Base-by-base conservation (phyloP, 805 yeast species). In the Pichia manshurica region DNA sequence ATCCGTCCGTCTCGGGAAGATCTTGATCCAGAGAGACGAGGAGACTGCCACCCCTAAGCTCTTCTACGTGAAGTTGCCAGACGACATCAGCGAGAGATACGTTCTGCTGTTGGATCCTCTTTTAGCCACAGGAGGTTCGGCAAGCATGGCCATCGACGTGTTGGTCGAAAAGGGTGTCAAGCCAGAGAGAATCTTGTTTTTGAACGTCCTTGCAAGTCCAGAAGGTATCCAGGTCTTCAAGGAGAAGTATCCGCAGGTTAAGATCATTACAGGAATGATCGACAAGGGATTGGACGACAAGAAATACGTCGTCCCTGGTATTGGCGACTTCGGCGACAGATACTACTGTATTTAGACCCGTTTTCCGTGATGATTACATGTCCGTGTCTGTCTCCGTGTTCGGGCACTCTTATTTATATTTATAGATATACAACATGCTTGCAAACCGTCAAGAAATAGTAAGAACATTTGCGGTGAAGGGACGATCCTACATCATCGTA, bases 71-170 rank as follows among this genome's bases (percentile, higher is more conserved):
- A 93, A 93, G 65, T 75, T 93, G 53, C 99, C 99, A 17, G 87
- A 82, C 53, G 99, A 93, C 61, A 91, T 93, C 55, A 70, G 83
- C 39, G 85, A 85, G 16, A 76, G 99, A 56, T 93, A 82, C 59
- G 97, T 93, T 23, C 86, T 93, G 63, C 70, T 93, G 58, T 73
- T 93, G 56, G 99, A 93, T 62, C 99, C 99, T 48, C 86, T 93
- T 95, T 77, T 93, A 63, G 99, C 99, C 31, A 93, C 99, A 17
- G 99, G 99, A 56, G 99, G 99, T 44, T 86, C 96, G 52, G 99
- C 98, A 17, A 79, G 88, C 67, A 86, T 90, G 93, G 99, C 98
- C 15, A 87, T 90, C 16, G 96, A 93, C 52, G 97, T 93, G 16
- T 72, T 93, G 60, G 73, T 86, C 50, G 73, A 81, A 47, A 79